Evolutionary conservation across 2,329 filamentous ascomycete genomes (phyloP), one percentile per base, ranked within the genome.

Genomic region (Fusarium citri): DNA sequence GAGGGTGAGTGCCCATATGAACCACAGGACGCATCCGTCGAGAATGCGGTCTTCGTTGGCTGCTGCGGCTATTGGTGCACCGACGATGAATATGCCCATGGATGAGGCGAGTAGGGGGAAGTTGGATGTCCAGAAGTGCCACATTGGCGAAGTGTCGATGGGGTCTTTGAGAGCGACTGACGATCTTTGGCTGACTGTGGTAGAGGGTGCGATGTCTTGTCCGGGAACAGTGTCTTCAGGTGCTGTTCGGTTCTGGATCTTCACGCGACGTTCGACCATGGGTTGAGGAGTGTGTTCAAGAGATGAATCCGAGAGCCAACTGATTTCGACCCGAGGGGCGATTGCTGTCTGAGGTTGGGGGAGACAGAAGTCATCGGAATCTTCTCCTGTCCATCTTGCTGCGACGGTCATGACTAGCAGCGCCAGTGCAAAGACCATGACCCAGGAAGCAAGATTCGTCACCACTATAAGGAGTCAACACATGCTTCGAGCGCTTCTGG

Each of bases 1-100:
- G 5, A 83, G 78, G 8, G 80, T 79, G 18, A 77, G 72, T 14
- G 83, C 79, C 87, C 87, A 89, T 43, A 84, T 67, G 41, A 84
- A 82, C 72, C 85, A 82, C 6, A 88, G 76, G 15, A 83, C 77
- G 25, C 80, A 82, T 1, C 82, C 82, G 40, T 88, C 82, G 6
- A 88, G 78, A 3, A 81, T 72, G 1, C 80, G 77, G 23, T 82
- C 78, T 53, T 81, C 79, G 3, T 73, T 59, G 0, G 70, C 66
- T 0, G 59, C 42, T 5, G 74, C 68, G 1, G 83, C 80, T 1
- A 86, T 61, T 0, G 85, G 85, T 0, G 84, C 63, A 3, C 84
- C 84, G 10, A 85, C 34, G 1, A 76, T 31, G 5, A 82, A 68
- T 12, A 82, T 76, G 11, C 75, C 63, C 9, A 78, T 30, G 43